These are phyloP conservation scores for Immersiella caudata DNA, from an alignment of 495 filamentous ascomycete genomes.

Conservation along the genomic window DNA sequence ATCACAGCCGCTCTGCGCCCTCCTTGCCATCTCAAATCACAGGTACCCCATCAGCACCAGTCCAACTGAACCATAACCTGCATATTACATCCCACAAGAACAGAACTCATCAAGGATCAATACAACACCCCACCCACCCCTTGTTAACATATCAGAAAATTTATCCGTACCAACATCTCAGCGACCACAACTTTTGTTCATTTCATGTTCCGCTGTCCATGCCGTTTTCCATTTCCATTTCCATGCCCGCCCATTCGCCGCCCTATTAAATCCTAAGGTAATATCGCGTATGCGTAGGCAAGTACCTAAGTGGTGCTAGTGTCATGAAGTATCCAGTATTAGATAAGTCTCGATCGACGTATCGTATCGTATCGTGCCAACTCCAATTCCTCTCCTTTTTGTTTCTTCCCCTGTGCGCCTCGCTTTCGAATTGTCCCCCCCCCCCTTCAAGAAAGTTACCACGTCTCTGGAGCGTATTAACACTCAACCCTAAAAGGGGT, in stretches of 20 bases:
- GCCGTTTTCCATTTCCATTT: background rate
- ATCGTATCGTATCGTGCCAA: background rate
- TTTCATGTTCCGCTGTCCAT: background rate
- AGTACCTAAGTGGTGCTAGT: background rate
- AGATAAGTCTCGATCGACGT: background rate
- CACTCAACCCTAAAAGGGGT: too few species aligned
- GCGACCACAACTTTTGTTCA: background rate
- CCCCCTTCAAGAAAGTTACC: background rate
- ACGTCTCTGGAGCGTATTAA: background rate
- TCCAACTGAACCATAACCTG: too few species aligned
- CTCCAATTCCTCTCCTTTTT: background rate
- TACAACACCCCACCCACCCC: too few species aligned
- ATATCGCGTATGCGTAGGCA: background rate
- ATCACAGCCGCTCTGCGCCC: too few species aligned
- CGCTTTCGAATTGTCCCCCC: background rate
- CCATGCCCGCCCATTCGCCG: background rate
- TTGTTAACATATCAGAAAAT: too few species aligned
- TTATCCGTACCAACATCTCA: background rate
- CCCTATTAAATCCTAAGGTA: background rate
- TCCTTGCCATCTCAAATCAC: too few species aligned
- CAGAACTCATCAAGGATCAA: too few species aligned
- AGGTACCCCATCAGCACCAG: too few species aligned
- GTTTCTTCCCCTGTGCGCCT: too few species aligned
- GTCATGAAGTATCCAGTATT: background rate
- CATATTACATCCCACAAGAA: too few species aligned